Percentiles rank a stretch among this genome's conserved stretches.
phyloP scores from a whole-genome alignment of 1,139 yeast species.

The Ogataea hybrid region DNA sequence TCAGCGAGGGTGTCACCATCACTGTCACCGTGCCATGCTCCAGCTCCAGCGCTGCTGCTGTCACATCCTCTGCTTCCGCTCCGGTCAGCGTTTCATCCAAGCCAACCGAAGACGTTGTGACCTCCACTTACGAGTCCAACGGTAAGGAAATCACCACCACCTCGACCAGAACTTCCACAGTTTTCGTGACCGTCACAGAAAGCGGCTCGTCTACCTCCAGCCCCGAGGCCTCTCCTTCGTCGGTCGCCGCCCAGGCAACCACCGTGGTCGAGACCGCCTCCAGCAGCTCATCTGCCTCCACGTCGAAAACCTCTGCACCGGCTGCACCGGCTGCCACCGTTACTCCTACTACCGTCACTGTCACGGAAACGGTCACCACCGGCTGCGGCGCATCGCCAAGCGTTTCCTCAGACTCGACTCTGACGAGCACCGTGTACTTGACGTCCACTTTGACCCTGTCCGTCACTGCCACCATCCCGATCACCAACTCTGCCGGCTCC shows the following conservation, averaged over 20 bases:
- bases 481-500: constrained; percentile 29
- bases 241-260: constrained; percentile 10
- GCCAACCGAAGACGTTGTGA: constrained; percentile 11
- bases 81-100: constrained; percentile 7
- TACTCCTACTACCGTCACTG: constrained; percentile 23
- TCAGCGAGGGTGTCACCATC: constrained; percentile 14
- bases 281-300: constrained; percentile 7
- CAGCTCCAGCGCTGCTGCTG: constrained; percentile 5
- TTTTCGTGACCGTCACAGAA: constrained; percentile 23
- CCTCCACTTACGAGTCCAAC: constrained; percentile 16
- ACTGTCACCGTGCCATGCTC: constrained; percentile 16
- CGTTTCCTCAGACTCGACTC: constrained; percentile 8
- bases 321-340: constrained; percentile 15
- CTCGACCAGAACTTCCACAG: constrained; percentile 29
- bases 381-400: constrained; percentile 6
- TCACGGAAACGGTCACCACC: constrained; percentile 23
- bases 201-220: constrained; percentile 4
- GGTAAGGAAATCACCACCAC: constrained; percentile 29
- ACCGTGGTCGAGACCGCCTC: neutral
- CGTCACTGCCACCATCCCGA: constrained; percentile 31
- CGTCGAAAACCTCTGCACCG: constrained; percentile 17
- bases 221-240: constrained; percentile 5
- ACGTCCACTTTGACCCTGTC: constrained; percentile 28
- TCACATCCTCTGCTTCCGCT: constrained; percentile 8
- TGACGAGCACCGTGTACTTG: constrained; percentile 16